These are phyloP conservation scores for Colletotrichum salicis DNA, from an alignment of 2,329 filamentous ascomycete genomes.

Conservation along the genomic window DNA sequence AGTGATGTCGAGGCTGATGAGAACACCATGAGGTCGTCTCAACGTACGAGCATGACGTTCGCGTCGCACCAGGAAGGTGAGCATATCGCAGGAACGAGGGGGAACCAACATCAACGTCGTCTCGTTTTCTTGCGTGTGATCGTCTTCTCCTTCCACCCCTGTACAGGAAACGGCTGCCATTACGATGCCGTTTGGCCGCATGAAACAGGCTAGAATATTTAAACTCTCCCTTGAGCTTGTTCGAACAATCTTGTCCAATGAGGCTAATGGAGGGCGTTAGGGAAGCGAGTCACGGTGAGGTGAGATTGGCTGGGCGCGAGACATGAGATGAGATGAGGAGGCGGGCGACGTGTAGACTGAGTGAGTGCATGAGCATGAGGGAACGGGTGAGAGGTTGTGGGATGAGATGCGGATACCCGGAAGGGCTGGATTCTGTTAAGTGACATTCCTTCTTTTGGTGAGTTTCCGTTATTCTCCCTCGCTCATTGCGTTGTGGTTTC, in stretches of 20 bases:
- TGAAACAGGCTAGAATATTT: constrained; percentile 30
- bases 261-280: neutral
- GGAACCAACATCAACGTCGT: constrained; percentile 13
- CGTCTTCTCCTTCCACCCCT: neutral
- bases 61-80: neutral
- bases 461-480: no score
- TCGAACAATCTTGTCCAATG: constrained; percentile 21
- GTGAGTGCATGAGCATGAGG: constrained; percentile 4
- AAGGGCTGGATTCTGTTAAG: neutral
- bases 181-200: constrained; percentile 24
- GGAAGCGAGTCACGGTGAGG: constrained; percentile 16
- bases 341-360: constrained; percentile 1
- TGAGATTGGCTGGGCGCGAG: constrained; percentile 12
- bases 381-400: neutral
- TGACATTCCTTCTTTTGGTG: neutral
- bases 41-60: neutral
- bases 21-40: neutral
- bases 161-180: neutral
- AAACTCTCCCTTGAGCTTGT: constrained; percentile 24
- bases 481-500: neutral
- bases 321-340: constrained; percentile 27
- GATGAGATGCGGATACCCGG: neutral
- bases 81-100: neutral
- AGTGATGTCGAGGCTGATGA: neutral
- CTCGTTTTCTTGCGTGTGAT: constrained; percentile 8